Percentiles rank a stretch among this genome's conserved stretches.
Evolutionary conservation across 225 moss, liverwort and hornwort genomes (phyloP).

Genomic region (Physcomitrium patens): DNA sequence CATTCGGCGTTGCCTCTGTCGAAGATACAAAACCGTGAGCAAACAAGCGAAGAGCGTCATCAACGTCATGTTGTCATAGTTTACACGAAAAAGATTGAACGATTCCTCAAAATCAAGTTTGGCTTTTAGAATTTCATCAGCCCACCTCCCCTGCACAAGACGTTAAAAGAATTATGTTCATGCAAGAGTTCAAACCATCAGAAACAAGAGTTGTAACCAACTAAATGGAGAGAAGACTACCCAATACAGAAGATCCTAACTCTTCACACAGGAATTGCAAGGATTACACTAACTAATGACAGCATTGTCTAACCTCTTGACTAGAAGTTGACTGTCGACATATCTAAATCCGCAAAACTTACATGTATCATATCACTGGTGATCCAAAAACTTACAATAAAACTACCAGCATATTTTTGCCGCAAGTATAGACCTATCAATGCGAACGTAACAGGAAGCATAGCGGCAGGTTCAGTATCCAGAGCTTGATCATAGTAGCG

Average conservation of each 20-base stretch:
- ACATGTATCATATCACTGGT: not conserved
- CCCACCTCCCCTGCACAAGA: conserved; percentile 48
- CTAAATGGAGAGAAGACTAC: not conserved
- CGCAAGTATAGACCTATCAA: conserved; percentile 84
- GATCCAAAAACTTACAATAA: conserved; percentile 58
- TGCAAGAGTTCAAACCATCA: conserved; percentile 3
- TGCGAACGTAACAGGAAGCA: conserved; percentile 85
- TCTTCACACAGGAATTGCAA: not conserved
- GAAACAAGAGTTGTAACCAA: conserved; percentile 5
- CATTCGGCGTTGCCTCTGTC: conserved; percentile 59
- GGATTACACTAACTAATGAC: not conserved
- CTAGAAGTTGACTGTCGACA: not conserved
- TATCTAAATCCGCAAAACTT: not conserved
- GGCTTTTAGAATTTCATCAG: conserved; percentile 47
- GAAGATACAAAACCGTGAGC: conserved; percentile 68
- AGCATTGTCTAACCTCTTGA: conserved; percentile 3
- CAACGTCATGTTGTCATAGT: conserved; percentile 59
- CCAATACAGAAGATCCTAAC: not conserved
- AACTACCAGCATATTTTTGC: conserved; percentile 68
- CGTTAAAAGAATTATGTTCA: not conserved
- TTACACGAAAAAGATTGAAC: conserved; percentile 35
- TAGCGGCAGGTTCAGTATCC: conserved; percentile 81
- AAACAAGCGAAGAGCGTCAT: conserved; percentile 59
- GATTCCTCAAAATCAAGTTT: conserved; percentile 39
- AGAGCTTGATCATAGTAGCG: conserved; percentile 95